These are phyloP conservation scores for Dichotomopilus funicola DNA, from an alignment of 2,329 filamentous ascomycete species.

Conservation along the genomic window DNA sequence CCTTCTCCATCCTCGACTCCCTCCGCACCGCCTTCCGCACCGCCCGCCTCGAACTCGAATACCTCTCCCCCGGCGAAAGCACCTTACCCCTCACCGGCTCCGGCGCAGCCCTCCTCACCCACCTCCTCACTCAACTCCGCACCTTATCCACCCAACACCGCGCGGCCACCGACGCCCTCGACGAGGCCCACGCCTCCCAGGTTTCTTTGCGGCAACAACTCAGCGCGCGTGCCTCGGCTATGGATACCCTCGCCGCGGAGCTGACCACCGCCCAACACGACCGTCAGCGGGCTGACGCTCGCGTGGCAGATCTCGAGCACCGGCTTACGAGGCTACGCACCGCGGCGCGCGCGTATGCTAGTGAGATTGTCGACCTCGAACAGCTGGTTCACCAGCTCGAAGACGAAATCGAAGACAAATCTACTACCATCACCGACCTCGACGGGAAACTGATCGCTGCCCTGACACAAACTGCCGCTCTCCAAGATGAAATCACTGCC, in stretches of 20 bases:
- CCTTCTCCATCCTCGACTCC: slow-evolving; percentile 41
- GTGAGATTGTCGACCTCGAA: slow-evolving; percentile 50
- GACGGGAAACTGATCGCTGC: slow-evolving; percentile 37
- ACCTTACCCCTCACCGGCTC: slow-evolving; percentile 45
- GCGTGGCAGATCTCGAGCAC: slow-evolving; percentile 42
- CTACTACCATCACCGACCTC: slow-evolving; percentile 29
- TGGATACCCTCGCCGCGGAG: slow-evolving; percentile 42
- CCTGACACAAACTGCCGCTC: slow-evolving; percentile 32
- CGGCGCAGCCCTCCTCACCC: slow-evolving; percentile 50
- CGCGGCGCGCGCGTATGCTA: slow-evolving; percentile 46
- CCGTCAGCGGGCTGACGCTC: slow-evolving; percentile 13
- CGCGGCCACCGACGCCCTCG: slow-evolving; percentile 48
- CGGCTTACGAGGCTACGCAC: slow-evolving; percentile 45
- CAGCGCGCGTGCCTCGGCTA: slow-evolving; percentile 43
- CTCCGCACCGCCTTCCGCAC: slow-evolving; percentile 46
- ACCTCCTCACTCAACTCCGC: slow-evolving; percentile 46
- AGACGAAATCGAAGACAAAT: slow-evolving; percentile 30
- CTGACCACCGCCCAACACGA: slow-evolving; percentile 29
- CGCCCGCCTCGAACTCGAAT: slow-evolving; percentile 56
- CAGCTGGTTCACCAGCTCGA: slow-evolving; percentile 45
- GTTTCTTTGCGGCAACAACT: slow-evolving; percentile 51
- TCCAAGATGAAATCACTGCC: slow-evolving; percentile 35
- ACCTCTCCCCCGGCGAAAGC: slow-evolving; percentile 54
- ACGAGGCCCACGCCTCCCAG: slow-evolving; percentile 55
- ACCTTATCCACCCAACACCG: slow-evolving; percentile 40